Evolutionary conservation across 1,284 basidiomycete genomes (phyloP).

Genomic region (Ceraceosorus guamensis): DNA sequence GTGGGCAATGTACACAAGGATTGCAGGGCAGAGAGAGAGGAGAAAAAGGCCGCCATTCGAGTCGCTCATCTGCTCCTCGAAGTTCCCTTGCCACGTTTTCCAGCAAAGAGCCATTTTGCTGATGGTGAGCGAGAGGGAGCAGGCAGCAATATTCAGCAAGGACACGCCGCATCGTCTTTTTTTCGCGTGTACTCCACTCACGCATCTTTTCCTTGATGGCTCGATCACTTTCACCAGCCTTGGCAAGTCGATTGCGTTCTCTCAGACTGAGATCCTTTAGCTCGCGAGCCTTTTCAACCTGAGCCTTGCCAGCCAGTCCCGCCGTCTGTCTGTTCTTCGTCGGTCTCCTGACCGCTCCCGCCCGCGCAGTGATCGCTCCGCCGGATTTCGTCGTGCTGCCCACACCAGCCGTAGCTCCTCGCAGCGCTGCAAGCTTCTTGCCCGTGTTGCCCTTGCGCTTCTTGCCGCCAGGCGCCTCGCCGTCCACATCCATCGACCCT

Average conservation of each 20-base stretch:
- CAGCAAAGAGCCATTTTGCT: conserved; percentile 43
- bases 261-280: conserved; percentile 37
- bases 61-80: conserved; percentile 31
- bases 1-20: no score
- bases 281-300: conserved; percentile 37
- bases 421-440: conserved; percentile 50
- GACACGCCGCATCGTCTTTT: conserved; percentile 4
- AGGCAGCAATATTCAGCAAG: neutral
- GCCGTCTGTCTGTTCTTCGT: conserved; percentile 35
- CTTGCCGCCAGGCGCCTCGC: conserved; percentile 22
- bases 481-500: conserved; percentile 44
- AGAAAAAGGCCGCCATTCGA: no score
- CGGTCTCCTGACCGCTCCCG: conserved; percentile 40
- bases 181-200: no score
- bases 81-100: conserved; percentile 44
- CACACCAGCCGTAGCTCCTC: conserved; percentile 4
- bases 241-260: conserved; percentile 36
- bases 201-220: conserved; percentile 42
- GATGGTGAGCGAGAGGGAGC: neutral
- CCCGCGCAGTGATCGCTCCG: conserved; percentile 34
- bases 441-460: conserved; percentile 60
- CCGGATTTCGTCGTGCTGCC: conserved; percentile 28
- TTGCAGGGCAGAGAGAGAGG: no score
- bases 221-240: conserved; percentile 44
- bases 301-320: conserved; percentile 35